Evolutionary conservation across 1,139 yeast species (phyloP).

Genomic region (Zhuliangozyma blackwelliae): DNA sequence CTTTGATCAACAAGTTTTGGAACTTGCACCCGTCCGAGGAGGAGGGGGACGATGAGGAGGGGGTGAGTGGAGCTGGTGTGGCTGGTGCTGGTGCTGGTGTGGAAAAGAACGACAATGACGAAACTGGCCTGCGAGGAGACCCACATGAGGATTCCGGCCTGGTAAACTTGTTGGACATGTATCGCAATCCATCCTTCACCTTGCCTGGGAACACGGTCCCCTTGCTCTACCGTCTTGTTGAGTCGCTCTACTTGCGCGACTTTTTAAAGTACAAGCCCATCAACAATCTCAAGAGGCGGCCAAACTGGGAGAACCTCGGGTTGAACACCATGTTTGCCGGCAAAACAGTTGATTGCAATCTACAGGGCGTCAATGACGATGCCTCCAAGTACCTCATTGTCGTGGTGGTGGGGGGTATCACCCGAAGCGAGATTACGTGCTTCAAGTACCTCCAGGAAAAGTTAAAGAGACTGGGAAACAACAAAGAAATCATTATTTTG

Average conservation of each 20-base stretch:
- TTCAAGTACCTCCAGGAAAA: constrained; percentile 50
- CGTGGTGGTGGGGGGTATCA: constrained; percentile 69
- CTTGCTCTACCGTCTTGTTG: constrained; percentile 42
- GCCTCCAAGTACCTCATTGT: constrained; percentile 44
- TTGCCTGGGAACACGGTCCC: constrained; percentile 54
- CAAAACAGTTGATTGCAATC: constrained; percentile 29
- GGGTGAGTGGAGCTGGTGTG: neutral
- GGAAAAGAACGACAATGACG: constrained; percentile 2
- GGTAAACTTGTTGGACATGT: constrained; percentile 18
- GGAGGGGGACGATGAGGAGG: constrained; percentile 8
- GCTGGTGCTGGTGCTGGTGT: constrained; percentile 12
- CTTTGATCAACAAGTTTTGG: constrained; percentile 43
- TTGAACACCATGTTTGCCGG: constrained; percentile 39
- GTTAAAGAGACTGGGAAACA: constrained; percentile 22
- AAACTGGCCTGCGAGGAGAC: neutral
- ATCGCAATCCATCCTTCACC: constrained; percentile 46
- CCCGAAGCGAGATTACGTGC: constrained; percentile 71
- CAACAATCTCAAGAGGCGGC: constrained; percentile 34
- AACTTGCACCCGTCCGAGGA: constrained; percentile 39
- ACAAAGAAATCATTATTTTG: constrained; percentile 46
- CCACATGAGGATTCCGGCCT: too few relatives aligned
- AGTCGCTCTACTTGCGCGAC: constrained; percentile 46
- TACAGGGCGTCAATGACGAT: constrained; percentile 28
- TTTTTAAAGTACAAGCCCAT: constrained; percentile 42
- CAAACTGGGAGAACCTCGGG: constrained; percentile 43